Evolutionary conservation across 495 filamentous ascomycete species (phyloP).

Genomic region (Penicillium bovifimosum): DNA sequence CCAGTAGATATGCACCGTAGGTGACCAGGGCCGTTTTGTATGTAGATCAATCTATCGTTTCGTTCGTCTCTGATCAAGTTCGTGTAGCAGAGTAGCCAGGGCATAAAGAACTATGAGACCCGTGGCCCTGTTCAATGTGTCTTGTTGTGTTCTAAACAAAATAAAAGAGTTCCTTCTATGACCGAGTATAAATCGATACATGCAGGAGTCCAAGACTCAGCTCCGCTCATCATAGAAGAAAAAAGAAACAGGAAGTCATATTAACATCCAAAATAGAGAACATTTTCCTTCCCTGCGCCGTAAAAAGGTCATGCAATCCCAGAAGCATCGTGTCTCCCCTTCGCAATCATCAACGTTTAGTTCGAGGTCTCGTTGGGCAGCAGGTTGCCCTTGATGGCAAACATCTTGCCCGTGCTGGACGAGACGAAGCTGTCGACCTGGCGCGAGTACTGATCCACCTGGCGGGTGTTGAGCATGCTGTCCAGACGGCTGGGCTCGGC

Average conservation of each 20-base stretch:
- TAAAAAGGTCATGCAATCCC: constrained; percentile 47
- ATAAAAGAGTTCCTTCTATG: constrained; percentile 6
- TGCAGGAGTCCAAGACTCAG: constrained; percentile 1
- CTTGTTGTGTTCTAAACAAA: constrained; percentile 8
- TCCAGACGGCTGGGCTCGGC: constrained; percentile 89
- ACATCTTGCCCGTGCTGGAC: constrained; percentile 91
- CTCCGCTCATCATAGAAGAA: constrained; percentile 28
- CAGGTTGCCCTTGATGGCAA: constrained; percentile 77
- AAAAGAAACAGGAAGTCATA: constrained; percentile 38
- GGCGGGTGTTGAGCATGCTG: constrained; percentile 83
- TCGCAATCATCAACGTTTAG: constrained; percentile 27
- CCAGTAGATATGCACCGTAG: no score
- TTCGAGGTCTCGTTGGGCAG: constrained; percentile 45
- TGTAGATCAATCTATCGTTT: background rate
- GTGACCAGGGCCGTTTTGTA: no score
- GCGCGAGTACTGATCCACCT: constrained; percentile 96
- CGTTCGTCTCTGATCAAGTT: background rate
- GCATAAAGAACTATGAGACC: background rate
- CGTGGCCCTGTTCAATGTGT: background rate
- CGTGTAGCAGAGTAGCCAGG: background rate
- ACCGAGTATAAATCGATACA: constrained; percentile 6
- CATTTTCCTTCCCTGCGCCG: constrained; percentile 49
- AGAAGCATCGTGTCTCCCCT: constrained; percentile 27
- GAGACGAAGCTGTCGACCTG: constrained; percentile 97
- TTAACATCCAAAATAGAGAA: constrained; percentile 45